Evolutionary conservation across 371 early-diverging fungal species (phyloP), one percentile per base, ranked within the genome.

Genomic region (Mucor racemosus): DNA sequence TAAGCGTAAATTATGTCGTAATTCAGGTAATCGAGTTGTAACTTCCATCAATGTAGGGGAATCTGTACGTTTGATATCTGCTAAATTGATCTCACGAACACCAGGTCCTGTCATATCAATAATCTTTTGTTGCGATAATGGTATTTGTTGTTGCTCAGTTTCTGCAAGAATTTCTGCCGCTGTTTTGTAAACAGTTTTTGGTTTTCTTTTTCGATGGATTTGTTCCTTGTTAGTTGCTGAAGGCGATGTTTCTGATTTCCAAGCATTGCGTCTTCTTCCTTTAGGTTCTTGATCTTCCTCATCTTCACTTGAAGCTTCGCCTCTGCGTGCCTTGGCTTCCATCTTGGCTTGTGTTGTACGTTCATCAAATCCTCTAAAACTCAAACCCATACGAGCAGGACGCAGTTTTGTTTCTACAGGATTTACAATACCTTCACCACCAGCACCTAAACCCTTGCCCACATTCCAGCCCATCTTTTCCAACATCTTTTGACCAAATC

Each of bases 381-480:
- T 91, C 35, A 98, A 85, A 64, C 97, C 97, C 87, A 90, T 90
- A 55, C 89, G 82, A 10, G 76, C 76, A 7, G 96, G 97, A 35
- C 97, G 91, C 40, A 87, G 67, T 66, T 92, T 93, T 5, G 91
- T 92, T 55, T 96, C 92, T 33, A 98, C 89, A 4, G 97, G 97
- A 48, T 94, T 89, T 15, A 92, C 85, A 34, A 95, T 95, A 70
- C 98, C 98, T 33, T 79, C 79, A 6, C 94, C 94, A 5, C 85
- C 86, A 41, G 79, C 80, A 5, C 98, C 98, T 5, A 97, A 73
- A 65, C 93, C 93, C 66, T 77, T 79, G 7, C 92, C 92, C 10
- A 65, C 62, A 44, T 71, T 76, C 94, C 94, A 94, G 7, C 94
- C 94, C 88, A 95, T 93, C 75, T 92, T 93, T 67, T 88, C 79